Conservation (phyloP, 352 stramenopile species). For the Phytophthora chlamydospora region DNA sequence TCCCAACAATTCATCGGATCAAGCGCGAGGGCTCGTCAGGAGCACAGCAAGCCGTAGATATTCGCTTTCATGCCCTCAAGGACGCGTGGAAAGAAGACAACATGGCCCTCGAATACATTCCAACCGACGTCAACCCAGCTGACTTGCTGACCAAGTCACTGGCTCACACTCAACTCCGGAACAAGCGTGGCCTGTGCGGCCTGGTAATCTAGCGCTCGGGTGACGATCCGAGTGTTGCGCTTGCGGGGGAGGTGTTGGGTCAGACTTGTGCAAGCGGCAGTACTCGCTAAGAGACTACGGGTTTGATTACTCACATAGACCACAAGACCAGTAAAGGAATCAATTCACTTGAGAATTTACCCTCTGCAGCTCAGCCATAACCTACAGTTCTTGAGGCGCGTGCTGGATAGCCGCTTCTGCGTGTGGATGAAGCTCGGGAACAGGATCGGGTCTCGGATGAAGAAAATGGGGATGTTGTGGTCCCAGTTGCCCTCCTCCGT, state of each 20-base stretch:
- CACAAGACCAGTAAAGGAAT: too few species aligned
- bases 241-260: too few species aligned
- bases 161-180: neutral
- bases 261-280: too few species aligned
- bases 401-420: constrained; percentile 88
- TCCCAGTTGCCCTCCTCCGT: constrained; percentile 93
- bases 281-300: too few species aligned
- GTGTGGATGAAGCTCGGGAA: constrained; percentile 80
- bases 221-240: too few species aligned
- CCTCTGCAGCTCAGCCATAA: too few species aligned
- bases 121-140: constrained; percentile 13
- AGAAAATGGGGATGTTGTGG: constrained; percentile 92
- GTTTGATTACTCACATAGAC: too few species aligned
- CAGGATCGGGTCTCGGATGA: constrained; percentile 78
- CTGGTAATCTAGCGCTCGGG: too few species aligned
- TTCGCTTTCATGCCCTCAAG: constrained; percentile 18
- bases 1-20: constrained; percentile 12
- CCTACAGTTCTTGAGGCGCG: constrained; percentile 79
- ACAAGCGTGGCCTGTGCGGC: constrained; percentile 22
- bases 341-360: too few species aligned
- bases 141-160: constrained; percentile 30
- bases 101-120: constrained; percentile 25
- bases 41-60: constrained; percentile 28
- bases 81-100: constrained; percentile 5
- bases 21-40: constrained; percentile 3